These are phyloP conservation scores for Endotrypanum monterogeii DNA, from an alignment of 208 protist genomes.

Conservation along the genomic window DNA sequence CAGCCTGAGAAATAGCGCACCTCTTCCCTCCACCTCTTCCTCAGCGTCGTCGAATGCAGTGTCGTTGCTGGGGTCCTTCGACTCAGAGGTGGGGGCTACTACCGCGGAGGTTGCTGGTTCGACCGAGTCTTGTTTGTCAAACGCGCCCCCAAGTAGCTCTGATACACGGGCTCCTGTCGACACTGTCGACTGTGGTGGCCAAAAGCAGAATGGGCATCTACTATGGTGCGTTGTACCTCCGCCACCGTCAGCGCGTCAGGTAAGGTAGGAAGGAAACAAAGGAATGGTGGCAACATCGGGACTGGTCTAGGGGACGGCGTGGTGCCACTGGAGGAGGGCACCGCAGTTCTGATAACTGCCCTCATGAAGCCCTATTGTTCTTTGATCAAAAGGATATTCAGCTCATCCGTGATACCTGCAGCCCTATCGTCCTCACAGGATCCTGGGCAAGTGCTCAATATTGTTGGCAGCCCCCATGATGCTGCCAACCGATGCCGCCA, in stretches of 20 bases:
- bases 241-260: not conserved
- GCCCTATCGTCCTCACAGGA: not conserved
- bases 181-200: not conserved
- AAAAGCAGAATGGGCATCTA: not conserved
- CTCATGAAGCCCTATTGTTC: slow-evolving; percentile 28
- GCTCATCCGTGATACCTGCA: not conserved
- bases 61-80: not conserved
- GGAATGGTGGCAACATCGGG: slow-evolving; percentile 9
- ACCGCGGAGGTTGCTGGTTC: not conserved
- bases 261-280: not conserved
- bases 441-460: too few species aligned
- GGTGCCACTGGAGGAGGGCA: slow-evolving; percentile 8
- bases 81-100: not conserved
- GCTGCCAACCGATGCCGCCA: not conserved
- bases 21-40: not conserved
- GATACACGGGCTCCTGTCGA: not conserved
- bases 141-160: not conserved
- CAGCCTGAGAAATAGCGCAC: not conserved
- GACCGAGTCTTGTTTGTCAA: not conserved
- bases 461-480: not conserved
- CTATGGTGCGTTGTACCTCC: not conserved
- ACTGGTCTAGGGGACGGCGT: not conserved
- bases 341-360: slow-evolving; percentile 11
- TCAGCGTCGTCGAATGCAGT: slow-evolving; percentile 1
- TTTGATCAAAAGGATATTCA: not conserved